phyloP scores from a whole-genome alignment of 768 basidiomycete genomes.

The Plicaturopsis crispa region DNA sequence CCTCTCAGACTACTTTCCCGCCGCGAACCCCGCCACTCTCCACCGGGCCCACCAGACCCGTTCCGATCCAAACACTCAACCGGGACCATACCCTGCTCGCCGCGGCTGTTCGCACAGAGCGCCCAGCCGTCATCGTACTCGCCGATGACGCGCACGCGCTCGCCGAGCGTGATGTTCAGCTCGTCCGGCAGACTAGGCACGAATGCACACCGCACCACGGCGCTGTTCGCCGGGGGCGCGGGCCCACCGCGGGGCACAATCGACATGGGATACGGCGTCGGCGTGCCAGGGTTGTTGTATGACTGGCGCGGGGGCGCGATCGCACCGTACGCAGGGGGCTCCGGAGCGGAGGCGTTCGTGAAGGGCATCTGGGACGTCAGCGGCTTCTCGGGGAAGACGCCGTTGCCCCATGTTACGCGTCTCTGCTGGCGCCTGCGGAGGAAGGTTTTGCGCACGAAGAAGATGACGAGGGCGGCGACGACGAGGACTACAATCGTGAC shows the following conservation, averaged over 20 bases:
- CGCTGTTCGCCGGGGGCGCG: background rate
- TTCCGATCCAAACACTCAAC: constrained; percentile 57
- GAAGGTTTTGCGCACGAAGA: constrained; percentile 36
- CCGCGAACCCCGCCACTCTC: background rate
- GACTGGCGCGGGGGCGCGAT: constrained; percentile 16
- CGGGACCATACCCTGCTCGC: constrained; percentile 74
- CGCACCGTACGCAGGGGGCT: constrained; percentile 6
- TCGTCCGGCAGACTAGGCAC: constrained; percentile 68
- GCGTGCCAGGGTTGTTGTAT: constrained; percentile 19
- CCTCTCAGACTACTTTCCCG: background rate
- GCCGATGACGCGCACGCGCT: constrained; percentile 44
- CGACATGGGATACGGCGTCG: constrained; percentile 9
- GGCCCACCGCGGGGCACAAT: background rate
- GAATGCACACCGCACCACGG: constrained; percentile 35
- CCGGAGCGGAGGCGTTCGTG: constrained; percentile 12
- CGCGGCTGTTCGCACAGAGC: constrained; percentile 47
- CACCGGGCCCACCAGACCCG: constrained; percentile 1
- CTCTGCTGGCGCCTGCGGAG: constrained; percentile 34
- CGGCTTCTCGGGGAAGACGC: constrained; percentile 12
- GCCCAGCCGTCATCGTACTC: constrained; percentile 79
- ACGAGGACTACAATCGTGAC: constrained; percentile 30
- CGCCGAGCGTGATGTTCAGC: constrained; percentile 52
- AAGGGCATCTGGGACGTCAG: constrained; percentile 9
- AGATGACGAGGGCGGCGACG: constrained; percentile 32
- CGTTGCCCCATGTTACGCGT: constrained; percentile 26